phyloP scores from a whole-genome alignment of 2,329 filamentous ascomycete genomes.

The Falciphora oryzae region DNA sequence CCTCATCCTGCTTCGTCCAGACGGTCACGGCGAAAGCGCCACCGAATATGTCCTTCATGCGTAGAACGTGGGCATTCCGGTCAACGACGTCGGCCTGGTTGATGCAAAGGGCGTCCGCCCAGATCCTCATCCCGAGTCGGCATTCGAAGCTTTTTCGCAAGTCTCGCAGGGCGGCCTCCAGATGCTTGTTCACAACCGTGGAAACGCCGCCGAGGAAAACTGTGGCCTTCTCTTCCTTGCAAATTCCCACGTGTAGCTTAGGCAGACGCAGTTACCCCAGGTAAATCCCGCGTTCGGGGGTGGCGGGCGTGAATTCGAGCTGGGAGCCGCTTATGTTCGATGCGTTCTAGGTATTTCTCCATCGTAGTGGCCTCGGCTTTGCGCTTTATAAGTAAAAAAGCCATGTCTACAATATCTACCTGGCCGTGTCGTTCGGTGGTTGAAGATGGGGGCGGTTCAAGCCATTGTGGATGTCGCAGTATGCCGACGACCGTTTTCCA shows the following conservation, averaged over 20 bases:
- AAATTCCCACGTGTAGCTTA: neutral
- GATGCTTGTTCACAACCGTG: neutral
- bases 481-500: too few relatives aligned
- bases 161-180: neutral
- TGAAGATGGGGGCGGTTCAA: too few relatives aligned
- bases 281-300: neutral
- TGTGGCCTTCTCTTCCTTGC: neutral
- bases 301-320: neutral
- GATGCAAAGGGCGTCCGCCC: constrained; percentile 1
- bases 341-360: neutral
- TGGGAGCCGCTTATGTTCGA: neutral
- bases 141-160: neutral
- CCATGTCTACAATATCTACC: too few relatives aligned
- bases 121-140: neutral
- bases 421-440: too few relatives aligned
- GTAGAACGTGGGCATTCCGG: neutral
- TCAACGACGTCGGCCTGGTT: neutral
- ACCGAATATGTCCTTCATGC: neutral
- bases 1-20: neutral
- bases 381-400: too few relatives aligned
- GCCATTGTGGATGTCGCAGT: too few relatives aligned
- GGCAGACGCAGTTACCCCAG: neutral
- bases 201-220: neutral
- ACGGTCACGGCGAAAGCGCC: neutral
- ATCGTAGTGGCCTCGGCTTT: too few relatives aligned